phyloP scores from a whole-genome alignment of 2,329 filamentous ascomycete genomes.

The Parastagonospora avenae region DNA sequence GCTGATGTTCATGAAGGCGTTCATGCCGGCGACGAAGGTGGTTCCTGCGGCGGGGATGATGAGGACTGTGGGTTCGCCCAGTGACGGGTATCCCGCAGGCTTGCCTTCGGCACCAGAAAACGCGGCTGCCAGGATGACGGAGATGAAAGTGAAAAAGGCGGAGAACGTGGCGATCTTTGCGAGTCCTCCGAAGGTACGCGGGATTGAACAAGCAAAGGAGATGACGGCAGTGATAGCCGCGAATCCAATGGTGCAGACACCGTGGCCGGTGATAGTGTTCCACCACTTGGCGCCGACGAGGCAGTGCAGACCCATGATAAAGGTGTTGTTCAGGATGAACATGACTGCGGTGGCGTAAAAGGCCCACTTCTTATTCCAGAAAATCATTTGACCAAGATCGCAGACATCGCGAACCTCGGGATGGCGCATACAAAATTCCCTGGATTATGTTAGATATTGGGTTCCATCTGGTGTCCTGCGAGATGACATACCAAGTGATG shows the following conservation, averaged over 20 bases:
- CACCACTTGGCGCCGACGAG: constrained; percentile 84
- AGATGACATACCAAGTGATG: constrained; percentile 60
- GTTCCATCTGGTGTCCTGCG: no score
- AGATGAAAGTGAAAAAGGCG: constrained; percentile 87
- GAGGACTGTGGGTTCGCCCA: constrained; percentile 70
- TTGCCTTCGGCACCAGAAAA: constrained; percentile 79
- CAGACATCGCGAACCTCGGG: constrained; percentile 92
- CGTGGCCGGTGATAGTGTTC: constrained; percentile 80
- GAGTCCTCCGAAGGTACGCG: constrained; percentile 81
- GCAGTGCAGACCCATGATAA: constrained; percentile 70
- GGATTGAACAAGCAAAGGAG: constrained; percentile 79
- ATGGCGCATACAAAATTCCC: constrained; percentile 89
- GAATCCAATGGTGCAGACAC: constrained; percentile 80
- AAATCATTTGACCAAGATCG: constrained; percentile 94
- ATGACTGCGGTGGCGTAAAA: constrained; percentile 75
- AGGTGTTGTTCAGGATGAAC: constrained; percentile 80
- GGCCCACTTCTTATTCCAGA: constrained; percentile 79
- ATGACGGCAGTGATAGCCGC: constrained; percentile 74
- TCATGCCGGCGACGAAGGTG: constrained; percentile 81
- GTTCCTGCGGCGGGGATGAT: constrained; percentile 71
- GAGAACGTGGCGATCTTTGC: constrained; percentile 79
- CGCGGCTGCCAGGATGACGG: constrained; percentile 80
- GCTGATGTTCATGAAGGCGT: constrained; percentile 91
- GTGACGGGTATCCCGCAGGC: constrained; percentile 65
- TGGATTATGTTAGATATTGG: constrained; percentile 43